Conservation (phyloP, 2,329 filamentous ascomycete species). For the Cladosporium phlei region DNA sequence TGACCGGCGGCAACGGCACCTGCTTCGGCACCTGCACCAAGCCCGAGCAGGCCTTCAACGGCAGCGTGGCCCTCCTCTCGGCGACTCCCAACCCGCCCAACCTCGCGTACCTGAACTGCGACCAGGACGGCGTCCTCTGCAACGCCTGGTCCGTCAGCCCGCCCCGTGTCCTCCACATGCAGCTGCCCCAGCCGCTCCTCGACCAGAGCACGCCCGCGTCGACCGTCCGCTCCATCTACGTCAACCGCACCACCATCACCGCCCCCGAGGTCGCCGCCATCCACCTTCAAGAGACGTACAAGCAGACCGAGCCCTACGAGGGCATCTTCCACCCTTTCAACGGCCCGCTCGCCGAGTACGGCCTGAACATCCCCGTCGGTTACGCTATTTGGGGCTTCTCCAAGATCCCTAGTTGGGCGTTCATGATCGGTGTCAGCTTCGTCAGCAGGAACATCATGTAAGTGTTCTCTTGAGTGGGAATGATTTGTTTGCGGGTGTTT, state of each 20-base stretch:
- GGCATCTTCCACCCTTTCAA: conserved; percentile 74
- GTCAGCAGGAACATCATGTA: conserved; percentile 71
- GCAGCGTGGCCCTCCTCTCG: conserved; percentile 51
- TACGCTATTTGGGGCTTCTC: conserved; percentile 62
- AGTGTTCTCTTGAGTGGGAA: conserved; percentile 36
- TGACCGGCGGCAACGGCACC: conserved; percentile 73
- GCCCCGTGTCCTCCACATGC: conserved; percentile 62
- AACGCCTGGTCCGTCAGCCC: conserved; percentile 65
- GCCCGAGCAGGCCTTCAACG: conserved; percentile 58
- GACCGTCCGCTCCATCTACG: conserved; percentile 58
- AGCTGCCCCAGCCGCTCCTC: conserved; percentile 54
- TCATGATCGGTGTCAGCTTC: conserved; percentile 73
- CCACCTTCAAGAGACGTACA: conserved; percentile 55
- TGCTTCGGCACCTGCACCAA: conserved; percentile 66
- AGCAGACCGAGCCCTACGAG: conserved; percentile 51
- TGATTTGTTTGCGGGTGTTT: not conserved
- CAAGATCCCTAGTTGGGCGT: conserved; percentile 62
- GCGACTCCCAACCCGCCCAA: conserved; percentile 58
- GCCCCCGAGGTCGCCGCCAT: conserved; percentile 59
- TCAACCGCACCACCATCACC: conserved; percentile 67
- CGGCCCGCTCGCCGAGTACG: conserved; percentile 59
- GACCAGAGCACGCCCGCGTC: conserved; percentile 60
- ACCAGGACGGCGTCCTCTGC: conserved; percentile 68
- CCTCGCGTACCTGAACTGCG: conserved; percentile 68
- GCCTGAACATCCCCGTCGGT: conserved; percentile 58